Conservation (phyloP, 805 yeast species). For the Candida tammaniensis region DNA sequence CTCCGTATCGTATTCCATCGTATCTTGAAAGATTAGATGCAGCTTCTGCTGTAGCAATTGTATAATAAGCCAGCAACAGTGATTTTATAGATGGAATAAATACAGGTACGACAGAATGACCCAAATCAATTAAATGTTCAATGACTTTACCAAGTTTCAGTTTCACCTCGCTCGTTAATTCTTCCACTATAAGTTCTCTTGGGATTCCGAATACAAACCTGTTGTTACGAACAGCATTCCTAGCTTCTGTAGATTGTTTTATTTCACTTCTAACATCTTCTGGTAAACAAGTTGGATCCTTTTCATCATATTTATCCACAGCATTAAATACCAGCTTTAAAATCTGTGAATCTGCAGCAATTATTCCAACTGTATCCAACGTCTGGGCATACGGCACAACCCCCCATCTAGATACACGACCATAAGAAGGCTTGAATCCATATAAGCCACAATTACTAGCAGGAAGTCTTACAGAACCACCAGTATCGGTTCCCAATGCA, state of each 20-base stretch:
- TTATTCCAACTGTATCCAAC: constrained; percentile 88
- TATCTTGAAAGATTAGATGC: constrained; percentile 86
- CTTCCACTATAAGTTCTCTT: constrained; percentile 57
- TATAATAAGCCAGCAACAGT: constrained; percentile 79
- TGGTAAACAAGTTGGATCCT: constrained; percentile 75
- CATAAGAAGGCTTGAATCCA: constrained; percentile 94
- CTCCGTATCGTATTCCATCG: constrained; percentile 89
- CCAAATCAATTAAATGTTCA: constrained; percentile 39
- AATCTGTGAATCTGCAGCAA: constrained; percentile 48
- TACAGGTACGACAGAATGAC: constrained; percentile 57
- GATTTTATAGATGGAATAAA: constrained; percentile 67
- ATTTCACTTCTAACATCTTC: constrained; percentile 29
- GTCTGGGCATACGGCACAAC: constrained; percentile 91
- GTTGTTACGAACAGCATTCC: constrained; percentile 13
- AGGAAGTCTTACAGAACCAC: constrained; percentile 93
- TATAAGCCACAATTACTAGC: constrained; percentile 79
- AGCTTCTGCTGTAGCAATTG: constrained; percentile 90
- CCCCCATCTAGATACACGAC: constrained; percentile 89
- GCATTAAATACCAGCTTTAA: constrained; percentile 50
- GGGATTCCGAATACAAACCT: constrained; percentile 68
- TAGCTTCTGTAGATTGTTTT: constrained; percentile 3
- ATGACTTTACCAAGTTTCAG: constrained; percentile 48
- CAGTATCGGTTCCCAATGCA: constrained; percentile 93
- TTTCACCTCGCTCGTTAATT: constrained; percentile 48
- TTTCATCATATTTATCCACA: constrained; percentile 59